Evolutionary conservation across 83 land plant genomes (phyloP).

Genomic region (Diphasiastrum complanatum): DNA sequence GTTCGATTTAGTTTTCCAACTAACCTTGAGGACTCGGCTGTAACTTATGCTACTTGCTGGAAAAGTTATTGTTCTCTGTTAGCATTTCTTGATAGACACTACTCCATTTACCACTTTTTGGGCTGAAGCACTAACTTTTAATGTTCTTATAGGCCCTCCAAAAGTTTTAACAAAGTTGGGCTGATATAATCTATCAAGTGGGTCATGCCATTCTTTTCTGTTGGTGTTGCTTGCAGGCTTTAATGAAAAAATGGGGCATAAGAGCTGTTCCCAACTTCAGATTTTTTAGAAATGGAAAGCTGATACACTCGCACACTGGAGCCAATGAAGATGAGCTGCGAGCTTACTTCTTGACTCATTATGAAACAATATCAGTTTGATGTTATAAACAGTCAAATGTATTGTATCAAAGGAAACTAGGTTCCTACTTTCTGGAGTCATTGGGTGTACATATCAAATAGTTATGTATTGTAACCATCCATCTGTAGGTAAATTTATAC

Average conservation of each 20-base stretch:
- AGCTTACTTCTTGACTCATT: conserved; percentile 26
- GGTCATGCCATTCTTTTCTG: not conserved
- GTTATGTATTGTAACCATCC: too few species aligned
- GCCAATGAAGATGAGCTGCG: conserved; percentile 41
- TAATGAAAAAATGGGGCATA: conserved; percentile 43
- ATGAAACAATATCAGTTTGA: too few species aligned
- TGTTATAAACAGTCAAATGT: too few species aligned
- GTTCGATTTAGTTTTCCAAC: conserved; percentile 1
- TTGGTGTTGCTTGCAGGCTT: conserved; percentile 17
- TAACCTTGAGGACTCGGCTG: not conserved
- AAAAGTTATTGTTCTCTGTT: not conserved
- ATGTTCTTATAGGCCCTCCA: not conserved
- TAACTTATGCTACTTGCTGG: too few species aligned
- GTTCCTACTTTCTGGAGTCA: too few species aligned
- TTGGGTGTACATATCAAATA: too few species aligned
- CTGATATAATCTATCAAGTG: not conserved
- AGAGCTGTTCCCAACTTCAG: conserved; percentile 40
- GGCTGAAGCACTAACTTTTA: too few species aligned
- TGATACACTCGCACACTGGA: conserved; percentile 36
- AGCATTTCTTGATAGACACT: not conserved
- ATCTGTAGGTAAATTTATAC: too few species aligned
- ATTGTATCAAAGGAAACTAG: too few species aligned
- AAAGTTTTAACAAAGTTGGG: not conserved
- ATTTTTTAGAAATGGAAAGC: conserved; percentile 31
- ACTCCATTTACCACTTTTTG: too few species aligned